phyloP scores from a whole-genome alignment of 495 filamentous ascomycete species.

The Hypoxylon subgilvum region DNA sequence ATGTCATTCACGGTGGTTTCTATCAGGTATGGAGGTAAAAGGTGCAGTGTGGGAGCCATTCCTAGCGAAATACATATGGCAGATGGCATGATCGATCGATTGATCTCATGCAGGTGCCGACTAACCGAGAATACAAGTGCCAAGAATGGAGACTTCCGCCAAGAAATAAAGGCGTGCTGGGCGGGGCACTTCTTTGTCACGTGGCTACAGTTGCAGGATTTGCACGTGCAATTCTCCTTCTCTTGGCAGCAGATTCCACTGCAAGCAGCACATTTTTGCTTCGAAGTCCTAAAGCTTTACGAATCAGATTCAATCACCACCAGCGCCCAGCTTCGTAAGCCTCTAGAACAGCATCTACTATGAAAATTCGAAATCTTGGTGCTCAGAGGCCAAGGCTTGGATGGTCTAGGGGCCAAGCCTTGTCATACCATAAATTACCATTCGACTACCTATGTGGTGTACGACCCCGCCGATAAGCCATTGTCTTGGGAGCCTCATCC shows the following conservation, averaged over 20 bases:
- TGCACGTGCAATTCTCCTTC: constrained; percentile 8
- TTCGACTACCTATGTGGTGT: too few species aligned
- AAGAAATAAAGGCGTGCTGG: constrained; percentile 16
- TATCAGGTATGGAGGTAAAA: too few species aligned
- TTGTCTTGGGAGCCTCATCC: constrained; percentile 30
- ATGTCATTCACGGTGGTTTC: too few species aligned
- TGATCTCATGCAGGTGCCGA: too few species aligned
- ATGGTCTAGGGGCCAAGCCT: constrained; percentile 24
- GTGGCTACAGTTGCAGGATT: constrained; percentile 11
- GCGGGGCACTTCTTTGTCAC: constrained; percentile 15
- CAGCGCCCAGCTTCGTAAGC: constrained; percentile 3
- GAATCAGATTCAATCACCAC: background rate
- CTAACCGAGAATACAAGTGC: constrained; percentile 30
- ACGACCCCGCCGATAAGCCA: constrained; percentile 14
- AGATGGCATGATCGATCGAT: too few species aligned
- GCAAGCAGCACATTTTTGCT: constrained; percentile 3
- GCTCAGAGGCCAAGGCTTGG: constrained; percentile 29
- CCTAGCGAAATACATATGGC: background rate
- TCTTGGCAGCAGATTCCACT: constrained; percentile 2
- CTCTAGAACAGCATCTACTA: constrained; percentile 13
- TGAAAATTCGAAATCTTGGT: constrained; percentile 25
- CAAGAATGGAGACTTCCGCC: constrained; percentile 15
- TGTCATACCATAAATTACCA: constrained; percentile 5
- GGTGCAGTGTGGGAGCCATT: too few species aligned
- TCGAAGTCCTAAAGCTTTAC: too few species aligned